Evolutionary conservation across 2,329 filamentous ascomycete genomes (phyloP).

Genomic region (Paraconiothyrium brasiliense): DNA sequence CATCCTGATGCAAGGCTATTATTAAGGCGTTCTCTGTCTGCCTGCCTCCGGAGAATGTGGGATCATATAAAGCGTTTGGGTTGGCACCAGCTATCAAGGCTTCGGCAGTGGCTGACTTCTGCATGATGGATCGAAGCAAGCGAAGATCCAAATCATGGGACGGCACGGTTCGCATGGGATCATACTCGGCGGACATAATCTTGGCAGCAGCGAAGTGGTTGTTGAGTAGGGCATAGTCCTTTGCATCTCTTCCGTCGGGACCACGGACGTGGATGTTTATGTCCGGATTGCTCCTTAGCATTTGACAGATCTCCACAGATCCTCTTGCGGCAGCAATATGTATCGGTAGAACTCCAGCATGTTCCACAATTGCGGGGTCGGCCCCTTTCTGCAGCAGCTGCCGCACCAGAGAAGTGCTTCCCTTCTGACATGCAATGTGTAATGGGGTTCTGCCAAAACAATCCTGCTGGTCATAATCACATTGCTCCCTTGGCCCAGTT

Average conservation of each 20-base stretch:
- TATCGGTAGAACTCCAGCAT: background rate
- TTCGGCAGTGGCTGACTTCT: background rate
- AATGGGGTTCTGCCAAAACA: conserved; percentile 9
- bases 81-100: background rate
- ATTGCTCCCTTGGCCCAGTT: background rate
- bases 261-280: background rate
- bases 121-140: background rate
- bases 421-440: conserved; percentile 13
- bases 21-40: background rate
- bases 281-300: background rate
- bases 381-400: conserved; percentile 1
- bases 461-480: background rate
- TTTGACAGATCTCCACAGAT: conserved; percentile 1
- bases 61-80: background rate
- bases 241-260: background rate
- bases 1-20: background rate
- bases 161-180: background rate
- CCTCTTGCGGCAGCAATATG: conserved; percentile 10
- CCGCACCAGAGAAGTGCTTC: background rate
- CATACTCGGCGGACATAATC: background rate
- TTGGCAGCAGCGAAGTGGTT: background rate
- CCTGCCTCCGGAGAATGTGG: background rate
- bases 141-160: background rate
- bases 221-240: conserved; percentile 4
- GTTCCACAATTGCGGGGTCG: background rate